A percentile compares a stretch with the other conserved stretches of the same genome.
Conservation (phyloP, 2,329 filamentous ascomycete genomes). For the Fusarium mundagurra region DNA sequence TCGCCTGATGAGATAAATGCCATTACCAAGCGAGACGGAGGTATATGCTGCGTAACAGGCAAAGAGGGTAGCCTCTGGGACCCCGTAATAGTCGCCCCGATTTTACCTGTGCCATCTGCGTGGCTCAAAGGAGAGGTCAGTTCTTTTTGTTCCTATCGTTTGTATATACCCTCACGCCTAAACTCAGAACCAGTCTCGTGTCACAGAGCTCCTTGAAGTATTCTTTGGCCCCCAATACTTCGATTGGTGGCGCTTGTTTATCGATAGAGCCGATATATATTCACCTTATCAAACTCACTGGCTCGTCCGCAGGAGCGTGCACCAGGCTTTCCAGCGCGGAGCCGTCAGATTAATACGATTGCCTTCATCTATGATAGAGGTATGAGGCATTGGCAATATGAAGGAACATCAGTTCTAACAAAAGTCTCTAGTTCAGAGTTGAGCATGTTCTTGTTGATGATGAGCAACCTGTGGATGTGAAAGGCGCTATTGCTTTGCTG, state of each 20-base stretch:
- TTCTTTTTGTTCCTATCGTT: not conserved
- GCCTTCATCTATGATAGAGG: not conserved
- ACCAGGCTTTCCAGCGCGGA: not conserved
- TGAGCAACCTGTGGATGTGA: not conserved
- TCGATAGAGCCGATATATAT: not conserved
- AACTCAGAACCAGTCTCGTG: fast-evolving
- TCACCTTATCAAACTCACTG: not conserved
- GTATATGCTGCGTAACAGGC: not conserved
- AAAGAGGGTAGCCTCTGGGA: not conserved
- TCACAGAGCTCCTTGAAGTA: not conserved
- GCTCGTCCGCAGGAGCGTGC: not conserved
- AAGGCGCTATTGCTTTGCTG: fast-evolving
- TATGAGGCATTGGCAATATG: fast-evolving
- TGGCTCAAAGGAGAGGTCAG: not conserved
- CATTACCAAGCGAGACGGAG: not conserved
- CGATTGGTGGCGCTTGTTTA: not conserved
- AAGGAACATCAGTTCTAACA: not conserved
- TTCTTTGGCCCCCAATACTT: not conserved
- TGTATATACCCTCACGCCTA: no score
- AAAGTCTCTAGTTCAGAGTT: not conserved
- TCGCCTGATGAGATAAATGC: not conserved
- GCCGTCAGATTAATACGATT: not conserved
- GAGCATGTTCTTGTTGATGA: not conserved
- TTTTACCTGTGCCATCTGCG: not conserved
- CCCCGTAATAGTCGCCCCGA: not conserved